Evolutionary conservation across 2,329 filamentous ascomycete genomes (phyloP).

Genomic region (Dryadomyces quercivorus): DNA sequence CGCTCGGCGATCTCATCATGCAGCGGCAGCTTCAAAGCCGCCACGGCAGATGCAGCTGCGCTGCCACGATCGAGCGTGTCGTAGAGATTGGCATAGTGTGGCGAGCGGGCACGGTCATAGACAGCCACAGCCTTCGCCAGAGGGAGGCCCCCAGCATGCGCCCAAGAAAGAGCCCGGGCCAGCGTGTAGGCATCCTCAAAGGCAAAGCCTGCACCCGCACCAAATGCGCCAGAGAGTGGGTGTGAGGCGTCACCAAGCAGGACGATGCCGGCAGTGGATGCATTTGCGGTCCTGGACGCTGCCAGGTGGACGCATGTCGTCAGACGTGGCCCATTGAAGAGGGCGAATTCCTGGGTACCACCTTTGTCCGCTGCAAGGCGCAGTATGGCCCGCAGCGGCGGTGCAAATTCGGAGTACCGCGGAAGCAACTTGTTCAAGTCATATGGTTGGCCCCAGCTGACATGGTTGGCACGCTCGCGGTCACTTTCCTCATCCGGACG

Average conservation of each 20-base stretch:
- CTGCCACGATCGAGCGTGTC: conserved; percentile 6
- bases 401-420: conserved; percentile 18
- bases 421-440: conserved; percentile 12
- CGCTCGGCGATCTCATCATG: conserved; percentile 11
- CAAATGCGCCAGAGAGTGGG: conserved; percentile 21
- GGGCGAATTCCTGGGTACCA: conserved; percentile 15
- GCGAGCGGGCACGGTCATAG: conserved; percentile 10
- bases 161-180: conserved; percentile 8
- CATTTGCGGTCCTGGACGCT: neutral
- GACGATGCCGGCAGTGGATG: conserved; percentile 21
- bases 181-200: conserved; percentile 12
- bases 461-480: conserved; percentile 14
- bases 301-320: conserved; percentile 13
- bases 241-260: conserved; percentile 39
- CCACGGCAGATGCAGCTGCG: conserved; percentile 1
- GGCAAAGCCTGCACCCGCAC: conserved; percentile 11
- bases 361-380: conserved; percentile 15
- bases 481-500: conserved; percentile 12
- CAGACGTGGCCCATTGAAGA: conserved; percentile 19
- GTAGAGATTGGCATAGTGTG: conserved; percentile 11
- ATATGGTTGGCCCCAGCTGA: conserved; percentile 19
- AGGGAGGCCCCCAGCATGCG: neutral
- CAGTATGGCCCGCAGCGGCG: conserved; percentile 18
- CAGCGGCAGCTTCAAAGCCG: conserved; percentile 2
- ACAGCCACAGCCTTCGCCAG: conserved; percentile 5